A percentile compares a stretch with the other conserved stretches of the same genome.
Evolutionary conservation across 2,329 filamentous ascomycete species (phyloP).

Genomic region (Moelleriella libera): DNA sequence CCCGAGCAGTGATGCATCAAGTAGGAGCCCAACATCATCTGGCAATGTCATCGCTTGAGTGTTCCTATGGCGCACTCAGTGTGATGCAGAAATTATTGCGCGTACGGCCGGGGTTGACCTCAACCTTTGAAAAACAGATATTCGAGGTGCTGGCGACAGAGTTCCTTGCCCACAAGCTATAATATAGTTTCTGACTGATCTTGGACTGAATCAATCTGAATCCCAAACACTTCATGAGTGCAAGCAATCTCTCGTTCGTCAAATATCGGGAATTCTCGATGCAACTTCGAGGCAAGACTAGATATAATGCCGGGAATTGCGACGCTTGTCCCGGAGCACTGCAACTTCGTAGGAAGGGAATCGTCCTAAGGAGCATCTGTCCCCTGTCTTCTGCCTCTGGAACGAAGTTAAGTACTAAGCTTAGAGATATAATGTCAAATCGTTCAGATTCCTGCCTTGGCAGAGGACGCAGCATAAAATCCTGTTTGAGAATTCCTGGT

Average conservation of each 20-base stretch:
- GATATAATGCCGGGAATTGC: slow-evolving; percentile 59
- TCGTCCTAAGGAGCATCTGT: slow-evolving; percentile 69
- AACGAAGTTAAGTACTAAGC: slow-evolving; percentile 88
- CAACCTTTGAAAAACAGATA: slow-evolving; percentile 41
- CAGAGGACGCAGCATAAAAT: slow-evolving; percentile 82
- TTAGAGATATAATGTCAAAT: slow-evolving; percentile 87
- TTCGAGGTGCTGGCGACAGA: slow-evolving; percentile 6
- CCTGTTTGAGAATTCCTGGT: slow-evolving; percentile 68
- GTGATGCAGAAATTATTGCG: slow-evolving; percentile 89
- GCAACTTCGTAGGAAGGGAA: slow-evolving; percentile 46
- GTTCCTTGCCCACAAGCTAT: slow-evolving; percentile 65
- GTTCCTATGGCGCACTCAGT: slow-evolving; percentile 22
- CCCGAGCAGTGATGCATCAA: not conserved
- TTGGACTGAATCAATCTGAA: slow-evolving; percentile 55
- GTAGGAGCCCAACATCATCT: not conserved
- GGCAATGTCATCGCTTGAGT: not conserved
- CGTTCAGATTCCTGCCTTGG: slow-evolving; percentile 45
- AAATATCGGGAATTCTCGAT: slow-evolving; percentile 85
- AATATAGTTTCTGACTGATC: slow-evolving; percentile 69
- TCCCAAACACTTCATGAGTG: slow-evolving; percentile 66
- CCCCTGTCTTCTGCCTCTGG: slow-evolving; percentile 62
- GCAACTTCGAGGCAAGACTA: slow-evolving; percentile 82
- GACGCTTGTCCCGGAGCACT: slow-evolving; percentile 3
- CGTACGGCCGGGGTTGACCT: slow-evolving; percentile 58
- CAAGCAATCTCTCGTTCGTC: slow-evolving; percentile 50